Evolutionary conservation across 1,284 basidiomycete species (phyloP).

Genomic region (Apiotrichum laibachii): DNA sequence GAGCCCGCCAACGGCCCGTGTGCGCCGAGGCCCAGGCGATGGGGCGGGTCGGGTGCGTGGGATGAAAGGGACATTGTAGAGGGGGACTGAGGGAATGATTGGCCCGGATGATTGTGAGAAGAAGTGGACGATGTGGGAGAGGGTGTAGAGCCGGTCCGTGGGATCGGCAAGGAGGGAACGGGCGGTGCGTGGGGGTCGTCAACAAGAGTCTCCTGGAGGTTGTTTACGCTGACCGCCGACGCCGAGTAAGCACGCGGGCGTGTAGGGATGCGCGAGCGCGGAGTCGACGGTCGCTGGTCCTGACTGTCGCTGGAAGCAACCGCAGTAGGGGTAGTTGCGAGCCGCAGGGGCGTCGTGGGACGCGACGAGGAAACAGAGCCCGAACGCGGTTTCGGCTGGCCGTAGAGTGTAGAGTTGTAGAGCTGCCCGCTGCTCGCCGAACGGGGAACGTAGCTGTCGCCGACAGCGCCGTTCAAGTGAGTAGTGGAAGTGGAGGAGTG

Average conservation of each 20-base stretch:
- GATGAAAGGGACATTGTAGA: constrained; percentile 16
- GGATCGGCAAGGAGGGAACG: constrained; percentile 1
- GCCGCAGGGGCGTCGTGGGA: constrained; percentile 1
- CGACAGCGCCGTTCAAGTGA: neutral
- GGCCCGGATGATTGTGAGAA: neutral
- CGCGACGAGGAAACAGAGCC: neutral
- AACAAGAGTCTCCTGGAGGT: constrained; percentile 6
- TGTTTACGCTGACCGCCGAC: constrained; percentile 6
- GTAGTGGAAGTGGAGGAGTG: neutral
- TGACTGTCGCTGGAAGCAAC: no score
- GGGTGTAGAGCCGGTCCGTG: neutral
- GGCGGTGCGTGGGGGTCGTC: constrained; percentile 3
- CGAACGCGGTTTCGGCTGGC: neutral
- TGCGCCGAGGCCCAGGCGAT: constrained; percentile 7
- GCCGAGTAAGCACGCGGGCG: constrained; percentile 15
- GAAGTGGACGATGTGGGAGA: neutral
- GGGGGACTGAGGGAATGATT: constrained; percentile 1
- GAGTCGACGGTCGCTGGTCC: neutral
- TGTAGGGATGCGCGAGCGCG: constrained; percentile 16
- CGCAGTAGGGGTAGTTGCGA: neutral
- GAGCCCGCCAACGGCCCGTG: neutral
- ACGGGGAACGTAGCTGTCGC: neutral
- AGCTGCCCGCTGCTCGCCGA: neutral
- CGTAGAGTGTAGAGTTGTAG: neutral
- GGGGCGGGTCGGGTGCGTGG: constrained; percentile 14